Evolutionary conservation across 2,329 filamentous ascomycete species (phyloP), one percentile per base, ranked within the genome.

Genomic region (Ceratocystis huliohia): DNA sequence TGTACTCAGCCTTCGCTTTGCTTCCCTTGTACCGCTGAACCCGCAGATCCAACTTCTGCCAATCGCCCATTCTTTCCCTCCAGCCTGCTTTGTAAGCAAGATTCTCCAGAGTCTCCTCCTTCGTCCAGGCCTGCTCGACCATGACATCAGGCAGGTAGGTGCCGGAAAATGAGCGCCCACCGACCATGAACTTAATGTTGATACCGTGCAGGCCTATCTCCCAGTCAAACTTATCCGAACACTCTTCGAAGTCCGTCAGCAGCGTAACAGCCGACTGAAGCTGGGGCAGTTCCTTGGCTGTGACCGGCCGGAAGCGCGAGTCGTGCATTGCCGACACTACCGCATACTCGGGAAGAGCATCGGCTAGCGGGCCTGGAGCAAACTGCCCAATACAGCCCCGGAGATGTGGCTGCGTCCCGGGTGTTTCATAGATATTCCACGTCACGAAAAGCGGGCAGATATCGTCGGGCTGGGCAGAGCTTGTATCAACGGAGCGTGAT

Each of bases 361-460:
- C 76, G 37, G 85, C 81, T 13, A 99, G 82, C 63, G 88, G 84
- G 72, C 89, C 84, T 1, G 86, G 75, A 72, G 92, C 88, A 73
- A 97, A 99, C 1, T 93, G 99, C 71, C 94, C 94, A 73, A 99
- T 97, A 79, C 94, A 99, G 68, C 94, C 94, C 68, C 94, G 87
- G 53, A 99, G 83, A 28, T 82, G 83, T 74, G 87, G 86, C 70
- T 84, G 77, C 33, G 84, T 82, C 65, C 72, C 69, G 20, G 67
- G 17, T 3, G 59, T 37, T 13, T 61, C 30, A 44, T 59, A 57
- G 10, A 66, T 65, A 62, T 69, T 70, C 69, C 69, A 70, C 53
- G 69, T 70, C 25, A 70, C 67, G 46, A 75, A 71, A 13, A 72
- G 73, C 25, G 79, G 75, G 6, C 82, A 84, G 45, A 48, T n/a